Conservation (phyloP, 352 stramenopile genomes). For the Phytophthora brassicae region DNA sequence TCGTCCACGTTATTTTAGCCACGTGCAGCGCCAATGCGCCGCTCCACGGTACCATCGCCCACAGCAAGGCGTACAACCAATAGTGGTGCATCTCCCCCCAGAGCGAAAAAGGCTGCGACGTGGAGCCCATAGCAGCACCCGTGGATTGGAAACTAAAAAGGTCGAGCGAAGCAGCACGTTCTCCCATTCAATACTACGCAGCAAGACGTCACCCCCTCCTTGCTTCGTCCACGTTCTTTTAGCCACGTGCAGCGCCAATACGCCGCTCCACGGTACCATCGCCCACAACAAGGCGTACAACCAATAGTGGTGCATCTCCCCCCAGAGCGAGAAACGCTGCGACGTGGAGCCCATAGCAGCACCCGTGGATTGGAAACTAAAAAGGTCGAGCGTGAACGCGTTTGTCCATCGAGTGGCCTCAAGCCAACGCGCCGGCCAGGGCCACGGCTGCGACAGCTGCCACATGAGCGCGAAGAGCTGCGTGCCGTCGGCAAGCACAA, state of each 20-base stretch:
- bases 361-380: slow-evolving; percentile 52
- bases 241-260: slow-evolving; percentile 1
- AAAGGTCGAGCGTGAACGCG: slow-evolving; percentile 49
- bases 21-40: slow-evolving; percentile 3
- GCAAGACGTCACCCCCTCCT: slow-evolving; percentile 32
- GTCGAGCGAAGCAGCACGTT: no score
- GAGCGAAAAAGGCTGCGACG: slow-evolving; percentile 51
- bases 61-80: slow-evolving; percentile 61
- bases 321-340: slow-evolving; percentile 61
- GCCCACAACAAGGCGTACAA: slow-evolving; percentile 52
- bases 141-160: slow-evolving; percentile 50
- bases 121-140: slow-evolving; percentile 64
- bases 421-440: slow-evolving; percentile 65
- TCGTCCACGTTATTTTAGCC: slow-evolving; percentile 13
- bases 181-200: slow-evolving; percentile 33
- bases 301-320: slow-evolving; percentile 60
- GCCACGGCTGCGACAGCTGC: slow-evolving; percentile 80
- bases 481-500: slow-evolving; percentile 43
- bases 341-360: slow-evolving; percentile 62
- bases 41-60: slow-evolving; percentile 29
- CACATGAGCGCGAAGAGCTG: slow-evolving; percentile 74
- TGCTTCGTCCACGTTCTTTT: slow-evolving; percentile 17
- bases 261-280: slow-evolving; percentile 26
- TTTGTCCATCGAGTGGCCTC: slow-evolving; percentile 50
- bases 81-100: slow-evolving; percentile 64